These are phyloP conservation scores for Flaveria robusta DNA, from an alignment of 129 eudicot genomes.

Conservation along the genomic window DNA sequence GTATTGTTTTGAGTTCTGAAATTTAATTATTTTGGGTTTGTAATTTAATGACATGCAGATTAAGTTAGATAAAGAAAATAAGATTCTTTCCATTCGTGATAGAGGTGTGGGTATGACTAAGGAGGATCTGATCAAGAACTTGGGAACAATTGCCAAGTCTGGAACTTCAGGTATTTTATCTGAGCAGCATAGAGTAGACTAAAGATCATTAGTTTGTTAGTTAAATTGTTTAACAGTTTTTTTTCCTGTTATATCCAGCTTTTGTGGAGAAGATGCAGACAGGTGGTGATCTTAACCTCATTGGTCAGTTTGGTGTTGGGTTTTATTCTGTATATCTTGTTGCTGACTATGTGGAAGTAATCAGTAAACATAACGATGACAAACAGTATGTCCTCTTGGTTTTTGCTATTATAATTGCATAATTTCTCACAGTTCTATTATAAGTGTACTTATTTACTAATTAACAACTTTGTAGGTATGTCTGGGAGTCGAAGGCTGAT, in stretches of 20 bases:
- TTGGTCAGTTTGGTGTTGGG: constrained; percentile 99
- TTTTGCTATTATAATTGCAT: constrained; percentile 7
- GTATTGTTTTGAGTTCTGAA: neutral
- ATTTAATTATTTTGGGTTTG: neutral
- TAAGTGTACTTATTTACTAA: neutral
- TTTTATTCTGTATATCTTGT: constrained; percentile 98
- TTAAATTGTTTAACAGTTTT: neutral
- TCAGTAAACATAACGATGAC: constrained; percentile 97
- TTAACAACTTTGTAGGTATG: constrained; percentile 56
- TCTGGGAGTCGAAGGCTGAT: constrained; percentile 99
- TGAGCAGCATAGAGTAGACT: constrained; percentile 9
- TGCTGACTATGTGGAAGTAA: constrained; percentile 97
- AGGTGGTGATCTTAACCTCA: constrained; percentile 93
- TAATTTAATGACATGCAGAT: constrained; percentile 50
- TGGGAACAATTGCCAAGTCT: constrained; percentile 97
- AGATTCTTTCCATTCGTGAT: constrained; percentile 86
- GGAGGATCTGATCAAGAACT: constrained; percentile 92
- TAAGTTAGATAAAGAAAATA: constrained; percentile 88
- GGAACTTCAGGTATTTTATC: constrained; percentile 88
- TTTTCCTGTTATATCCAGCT: constrained; percentile 46
- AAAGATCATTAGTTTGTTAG: neutral
- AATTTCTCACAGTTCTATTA: neutral
- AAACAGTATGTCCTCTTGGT: constrained; percentile 63
- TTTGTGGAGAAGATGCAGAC: constrained; percentile 99
- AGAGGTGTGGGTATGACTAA: constrained; percentile 99